Conservation (phyloP, 495 filamentous ascomycete species). For the Penicilliopsis zonata region DNA sequence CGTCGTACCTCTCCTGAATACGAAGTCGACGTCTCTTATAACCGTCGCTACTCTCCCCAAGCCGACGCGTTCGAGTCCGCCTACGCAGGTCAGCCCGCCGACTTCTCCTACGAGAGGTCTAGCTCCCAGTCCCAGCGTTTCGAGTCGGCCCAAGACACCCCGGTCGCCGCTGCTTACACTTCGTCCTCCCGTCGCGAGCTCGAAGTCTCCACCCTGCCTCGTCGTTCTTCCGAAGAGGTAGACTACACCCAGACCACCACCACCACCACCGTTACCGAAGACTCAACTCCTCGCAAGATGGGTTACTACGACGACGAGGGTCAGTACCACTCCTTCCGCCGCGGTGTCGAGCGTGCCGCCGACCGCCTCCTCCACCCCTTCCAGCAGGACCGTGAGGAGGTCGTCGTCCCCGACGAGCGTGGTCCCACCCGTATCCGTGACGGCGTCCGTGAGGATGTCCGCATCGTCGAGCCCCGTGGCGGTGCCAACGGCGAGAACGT, state of each 20-base stretch:
- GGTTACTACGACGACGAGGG: slow-evolving; percentile 99
- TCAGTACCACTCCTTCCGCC: slow-evolving; percentile 88
- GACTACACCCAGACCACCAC: slow-evolving; percentile 22
- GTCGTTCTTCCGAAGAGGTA: slow-evolving; percentile 30
- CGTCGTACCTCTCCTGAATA: slow-evolving; percentile 60
- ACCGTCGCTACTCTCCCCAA: slow-evolving; percentile 31
- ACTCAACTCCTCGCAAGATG: slow-evolving; percentile 56
- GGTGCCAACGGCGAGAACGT: slow-evolving; percentile 64
- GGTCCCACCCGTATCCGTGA: slow-evolving; percentile 28
- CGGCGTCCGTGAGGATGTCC: slow-evolving; percentile 35
- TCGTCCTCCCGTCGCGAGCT: slow-evolving; percentile 23
- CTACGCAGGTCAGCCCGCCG: slow-evolving; percentile 15
- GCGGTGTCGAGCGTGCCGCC: slow-evolving; percentile 71
- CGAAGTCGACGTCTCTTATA: slow-evolving; percentile 47
- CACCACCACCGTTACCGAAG: slow-evolving; percentile 31
- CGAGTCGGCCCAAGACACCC: slow-evolving; percentile 9
- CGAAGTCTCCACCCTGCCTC: slow-evolving; percentile 41
- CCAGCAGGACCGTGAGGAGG: slow-evolving; percentile 44
- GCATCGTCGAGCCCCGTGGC: slow-evolving; percentile 40
- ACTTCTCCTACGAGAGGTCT: slow-evolving; percentile 17
- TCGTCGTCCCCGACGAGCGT: slow-evolving; percentile 40
- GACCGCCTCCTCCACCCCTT: slow-evolving; percentile 68
- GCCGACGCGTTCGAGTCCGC: slow-evolving; percentile 19
- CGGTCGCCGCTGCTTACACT: too few species aligned
- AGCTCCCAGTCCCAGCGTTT: slow-evolving; percentile 3